Evolutionary conservation across 2,329 filamentous ascomycete species (phyloP), one percentile per base, ranked within the genome.

Genomic region (Aspergillus calidoustus): DNA sequence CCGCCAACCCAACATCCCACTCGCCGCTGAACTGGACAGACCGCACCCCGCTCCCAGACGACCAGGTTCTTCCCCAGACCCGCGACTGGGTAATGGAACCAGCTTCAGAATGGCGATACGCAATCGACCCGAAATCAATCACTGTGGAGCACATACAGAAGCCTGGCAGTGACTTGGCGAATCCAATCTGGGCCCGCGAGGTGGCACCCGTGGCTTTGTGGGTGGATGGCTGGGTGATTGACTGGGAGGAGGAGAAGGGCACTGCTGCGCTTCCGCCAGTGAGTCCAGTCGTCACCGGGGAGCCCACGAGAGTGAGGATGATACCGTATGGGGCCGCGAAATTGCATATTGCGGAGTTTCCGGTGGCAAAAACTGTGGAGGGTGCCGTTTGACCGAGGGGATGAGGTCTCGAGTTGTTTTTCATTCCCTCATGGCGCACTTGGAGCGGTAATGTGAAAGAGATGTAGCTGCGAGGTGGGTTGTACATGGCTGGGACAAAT

Each of bases 311-410:
- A 53, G 68, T 76, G 13, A 73, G 73, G n/a, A 60, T 83, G 19
- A 73, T 78, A 13, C 82, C 81, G n/a, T 83, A 80, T 69, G 81
- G 80, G 2, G 77, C 77, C 44, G 77, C 81, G 15, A 82, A 80
- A 67, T 66, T 83, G 60, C 81, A 81, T 62, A 81, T 83, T 69
- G 78, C 77, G 11, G 77, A 82, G 59, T 71, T 81, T 38, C 79
- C 79, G 0, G 53, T 62, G 3, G 54, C 46, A 13, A 46, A 17
- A 5, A 41, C 8, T 2, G 34, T 3, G 34, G 5, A 15, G 13
- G 13, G 5, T 41, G 15, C 3, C 25, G 34, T 15, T 13, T 11
- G 34, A 41, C 34, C 31, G 7, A 38, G 19, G 19, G 19, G 19
- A 19, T 2, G 19, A 19, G 19, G 19, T 2, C 2, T 19, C 2